These are phyloP conservation scores for Marasmius oreades DNA, from an alignment of 1,284 basidiomycete species.

Conservation along the genomic window DNA sequence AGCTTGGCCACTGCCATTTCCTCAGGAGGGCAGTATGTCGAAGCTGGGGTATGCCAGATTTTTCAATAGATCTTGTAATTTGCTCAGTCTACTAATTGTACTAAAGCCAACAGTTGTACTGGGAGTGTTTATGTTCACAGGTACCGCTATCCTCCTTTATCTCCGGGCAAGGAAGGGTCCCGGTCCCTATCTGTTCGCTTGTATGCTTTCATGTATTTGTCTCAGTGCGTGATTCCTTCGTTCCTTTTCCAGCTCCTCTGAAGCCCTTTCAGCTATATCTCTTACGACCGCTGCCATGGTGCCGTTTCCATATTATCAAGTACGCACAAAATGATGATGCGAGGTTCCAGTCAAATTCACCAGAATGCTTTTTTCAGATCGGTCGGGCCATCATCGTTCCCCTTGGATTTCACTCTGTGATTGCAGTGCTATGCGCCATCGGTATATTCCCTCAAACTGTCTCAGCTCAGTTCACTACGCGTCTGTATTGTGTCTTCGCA, in stretches of 20 bases:
- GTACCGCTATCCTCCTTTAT: constrained; percentile 59
- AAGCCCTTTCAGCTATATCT: constrained; percentile 44
- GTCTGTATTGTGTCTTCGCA: constrained; percentile 48
- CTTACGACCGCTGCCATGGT: constrained; percentile 60
- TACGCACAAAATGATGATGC: constrained; percentile 25
- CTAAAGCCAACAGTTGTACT: constrained; percentile 56
- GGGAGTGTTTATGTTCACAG: constrained; percentile 64
- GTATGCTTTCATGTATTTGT: constrained; percentile 56
- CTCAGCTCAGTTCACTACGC: constrained; percentile 57
- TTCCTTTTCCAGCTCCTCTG: background rate
- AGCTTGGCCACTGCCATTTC: constrained; percentile 33
- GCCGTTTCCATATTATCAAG: constrained; percentile 64
- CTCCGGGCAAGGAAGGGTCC: constrained; percentile 62
- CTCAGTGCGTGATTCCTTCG: constrained; percentile 34
- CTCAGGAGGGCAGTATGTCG: constrained; percentile 51
- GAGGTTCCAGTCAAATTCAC: constrained; percentile 2
- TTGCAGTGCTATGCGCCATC: constrained; percentile 52
- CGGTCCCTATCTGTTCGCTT: constrained; percentile 60
- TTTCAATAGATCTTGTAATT: background rate
- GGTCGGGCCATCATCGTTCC: constrained; percentile 58
- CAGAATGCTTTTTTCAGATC: constrained; percentile 29
- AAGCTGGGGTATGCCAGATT: constrained; percentile 45
- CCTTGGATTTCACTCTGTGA: constrained; percentile 55
- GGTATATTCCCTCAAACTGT: constrained; percentile 67
- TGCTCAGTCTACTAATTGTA: background rate